Conservation (phyloP, 805 yeast genomes). For the Schwanniomyces sp. region DNA sequence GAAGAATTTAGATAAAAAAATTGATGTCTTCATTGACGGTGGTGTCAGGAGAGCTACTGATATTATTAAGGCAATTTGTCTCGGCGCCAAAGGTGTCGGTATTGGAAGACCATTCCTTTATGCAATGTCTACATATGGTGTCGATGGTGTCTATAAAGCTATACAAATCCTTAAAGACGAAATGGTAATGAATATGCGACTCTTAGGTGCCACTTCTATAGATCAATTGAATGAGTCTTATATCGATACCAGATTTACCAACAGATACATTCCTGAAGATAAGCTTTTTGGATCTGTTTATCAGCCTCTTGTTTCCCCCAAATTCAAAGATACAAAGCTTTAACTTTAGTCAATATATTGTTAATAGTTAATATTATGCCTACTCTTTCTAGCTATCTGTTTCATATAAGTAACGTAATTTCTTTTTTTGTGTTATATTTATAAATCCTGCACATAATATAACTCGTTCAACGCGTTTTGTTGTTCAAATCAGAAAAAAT, state of each 20-base stretch:
- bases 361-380: not conserved
- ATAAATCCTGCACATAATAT: constrained; percentile 1
- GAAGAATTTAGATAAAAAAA: constrained; percentile 42
- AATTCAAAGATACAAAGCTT: constrained; percentile 39
- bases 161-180: constrained; percentile 62
- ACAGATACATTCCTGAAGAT: constrained; percentile 54
- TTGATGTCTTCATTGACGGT: constrained; percentile 73
- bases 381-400: not conserved
- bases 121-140: constrained; percentile 81
- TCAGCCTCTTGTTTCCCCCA: constrained; percentile 52
- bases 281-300: constrained; percentile 55
- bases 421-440: not conserved
- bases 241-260: constrained; percentile 55
- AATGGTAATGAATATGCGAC: constrained; percentile 62
- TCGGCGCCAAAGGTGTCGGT: constrained; percentile 78
- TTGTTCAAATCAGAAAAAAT: constrained; percentile 6
- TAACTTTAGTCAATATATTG: constrained; percentile 1
- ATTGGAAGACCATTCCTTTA: constrained; percentile 75
- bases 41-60: constrained; percentile 79
- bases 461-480: constrained; percentile 6
- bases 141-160: constrained; percentile 66
- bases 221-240: constrained; percentile 55
- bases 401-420: not conserved
- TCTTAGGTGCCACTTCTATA: constrained; percentile 57
- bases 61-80: constrained; percentile 69